A percentile compares a stretch with the other conserved stretches of the same genome.
Evolutionary conservation across 139 green algal genomes (phyloP).

Genomic region (Yamagishiella unicocca): DNA sequence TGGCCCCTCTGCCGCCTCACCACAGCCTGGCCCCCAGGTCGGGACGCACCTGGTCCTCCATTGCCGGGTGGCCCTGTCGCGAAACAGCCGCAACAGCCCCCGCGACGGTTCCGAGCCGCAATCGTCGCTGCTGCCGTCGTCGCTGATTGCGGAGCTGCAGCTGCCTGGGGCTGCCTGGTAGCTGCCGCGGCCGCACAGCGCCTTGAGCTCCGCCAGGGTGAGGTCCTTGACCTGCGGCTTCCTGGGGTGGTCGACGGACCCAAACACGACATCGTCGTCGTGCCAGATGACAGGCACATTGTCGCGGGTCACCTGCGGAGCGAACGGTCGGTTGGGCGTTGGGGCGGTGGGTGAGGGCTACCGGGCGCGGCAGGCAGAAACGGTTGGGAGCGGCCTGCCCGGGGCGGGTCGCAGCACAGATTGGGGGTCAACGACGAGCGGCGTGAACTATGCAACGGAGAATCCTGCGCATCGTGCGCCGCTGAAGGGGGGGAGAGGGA

Average conservation of each 20-base stretch:
- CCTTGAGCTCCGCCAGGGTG: conserved; percentile 73
- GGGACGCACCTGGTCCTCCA: neutral
- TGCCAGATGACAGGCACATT: conserved; percentile 87
- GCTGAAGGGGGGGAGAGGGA: no score
- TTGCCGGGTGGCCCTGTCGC: conserved; percentile 33
- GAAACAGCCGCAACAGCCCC: conserved; percentile 40
- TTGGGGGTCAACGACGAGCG: no score
- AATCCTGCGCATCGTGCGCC: no score
- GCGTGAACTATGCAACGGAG: no score
- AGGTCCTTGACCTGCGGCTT: conserved; percentile 70
- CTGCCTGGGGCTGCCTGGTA: neutral
- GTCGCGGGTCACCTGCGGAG: conserved; percentile 75
- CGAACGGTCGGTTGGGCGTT: no score
- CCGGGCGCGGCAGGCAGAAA: no score
- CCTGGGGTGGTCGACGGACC: conserved; percentile 50
- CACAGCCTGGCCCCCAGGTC: neutral
- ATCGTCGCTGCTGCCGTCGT: neutral
- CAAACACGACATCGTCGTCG: conserved; percentile 80
- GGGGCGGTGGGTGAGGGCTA: no score
- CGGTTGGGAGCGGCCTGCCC: no score
- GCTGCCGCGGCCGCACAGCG: conserved; percentile 51
- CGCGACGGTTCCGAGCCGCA: neutral
- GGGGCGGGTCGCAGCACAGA: no score
- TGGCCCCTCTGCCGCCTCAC: neutral
- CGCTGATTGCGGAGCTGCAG: neutral